These are phyloP conservation scores for Fusarium buharicum DNA, from an alignment of 2,329 filamentous ascomycete genomes.

Conservation along the genomic window DNA sequence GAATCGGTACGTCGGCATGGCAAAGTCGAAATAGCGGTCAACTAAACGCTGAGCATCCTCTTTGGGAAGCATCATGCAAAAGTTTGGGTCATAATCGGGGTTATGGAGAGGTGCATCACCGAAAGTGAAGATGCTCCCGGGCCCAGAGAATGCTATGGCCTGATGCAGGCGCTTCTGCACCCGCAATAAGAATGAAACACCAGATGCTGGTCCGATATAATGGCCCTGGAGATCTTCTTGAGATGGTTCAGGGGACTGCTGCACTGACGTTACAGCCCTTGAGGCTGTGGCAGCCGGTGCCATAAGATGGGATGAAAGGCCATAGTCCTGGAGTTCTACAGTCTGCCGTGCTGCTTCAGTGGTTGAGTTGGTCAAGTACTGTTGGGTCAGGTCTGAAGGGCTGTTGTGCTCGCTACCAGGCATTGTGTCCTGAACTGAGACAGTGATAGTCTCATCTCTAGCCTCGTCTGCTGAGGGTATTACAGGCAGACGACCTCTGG, in stretches of 20 bases:
- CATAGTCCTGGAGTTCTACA: slow-evolving; percentile 12
- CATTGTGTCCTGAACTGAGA: slow-evolving; percentile 13
- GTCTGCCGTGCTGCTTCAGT: slow-evolving; percentile 1
- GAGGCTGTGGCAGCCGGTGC: not conserved
- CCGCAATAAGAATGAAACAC: slow-evolving; percentile 46
- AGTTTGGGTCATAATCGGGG: slow-evolving; percentile 50
- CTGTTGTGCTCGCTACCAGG: slow-evolving; percentile 4
- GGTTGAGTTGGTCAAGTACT: slow-evolving; percentile 5
- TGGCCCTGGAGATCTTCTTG: slow-evolving; percentile 49
- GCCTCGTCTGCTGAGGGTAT: slow-evolving; percentile 31
- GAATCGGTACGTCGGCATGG: slow-evolving; percentile 66
- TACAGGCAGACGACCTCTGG: slow-evolving; percentile 38
- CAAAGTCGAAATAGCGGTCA: slow-evolving; percentile 65
- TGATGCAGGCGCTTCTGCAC: slow-evolving; percentile 48
- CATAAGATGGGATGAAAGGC: slow-evolving; percentile 19
- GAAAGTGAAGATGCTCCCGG: slow-evolving; percentile 58
- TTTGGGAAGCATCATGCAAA: slow-evolving; percentile 55
- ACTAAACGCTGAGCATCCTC: slow-evolving; percentile 52
- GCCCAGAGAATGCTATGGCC: slow-evolving; percentile 37
- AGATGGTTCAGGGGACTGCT: slow-evolving; percentile 45
- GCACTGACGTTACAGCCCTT: slow-evolving; percentile 29
- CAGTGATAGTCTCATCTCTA: slow-evolving; percentile 8
- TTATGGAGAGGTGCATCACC: slow-evolving; percentile 59
- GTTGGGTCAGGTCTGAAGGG: slow-evolving; percentile 10
- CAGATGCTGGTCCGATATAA: slow-evolving; percentile 49